Base-by-base conservation (phyloP, 345 rosid species). In the Pugionium dolabratum region DNA sequence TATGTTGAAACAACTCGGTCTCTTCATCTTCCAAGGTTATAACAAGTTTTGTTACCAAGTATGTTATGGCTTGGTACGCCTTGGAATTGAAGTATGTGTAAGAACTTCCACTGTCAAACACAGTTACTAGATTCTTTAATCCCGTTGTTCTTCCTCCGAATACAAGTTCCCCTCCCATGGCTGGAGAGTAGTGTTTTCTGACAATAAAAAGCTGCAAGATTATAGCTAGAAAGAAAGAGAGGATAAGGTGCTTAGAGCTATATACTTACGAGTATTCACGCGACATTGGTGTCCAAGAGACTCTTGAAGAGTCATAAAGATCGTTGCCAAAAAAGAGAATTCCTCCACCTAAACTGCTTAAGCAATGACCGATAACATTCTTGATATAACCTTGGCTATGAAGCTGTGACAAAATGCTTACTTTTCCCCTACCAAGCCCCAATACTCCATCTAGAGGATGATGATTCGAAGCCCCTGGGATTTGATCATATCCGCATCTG, bases 401-500 rank as follows among this genome's bases (percentile, higher is more conserved):
- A 67, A 94, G 97, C 81, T 91, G 99, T 7, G 95, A 84, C 3
- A 85, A 35, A 39, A 90, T 77, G 88, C 96, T 84, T 50, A 93
- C 65, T 77, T 80, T 82, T 18, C 97, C 99, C 67, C 76, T 91
- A 18, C 99, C 96, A 25, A 94, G 97, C n/a, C 99, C 99, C 32
- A 94, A 84, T 26, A 91, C 85, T 75, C 97, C 99, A 45, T 94
- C 99, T n/a, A 91, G 46, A 47, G 96, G 94, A 78, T 86, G 94
- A 79, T 86, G n/a, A 54, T 69, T 49, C 3, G 87, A 83, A 18
- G 76, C 62, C 27, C 93, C 90, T 2, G 90, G 84, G 57, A 74
- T 40, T 66, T 91, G 96, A 79, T 90, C 91, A 34, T 91, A 94
- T 59, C 97, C 99, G 3, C 99, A 94, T 65, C 96, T 94, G 83